Conservation (phyloP, 805 yeast species). For the Sungouiozyma intestinalis region DNA sequence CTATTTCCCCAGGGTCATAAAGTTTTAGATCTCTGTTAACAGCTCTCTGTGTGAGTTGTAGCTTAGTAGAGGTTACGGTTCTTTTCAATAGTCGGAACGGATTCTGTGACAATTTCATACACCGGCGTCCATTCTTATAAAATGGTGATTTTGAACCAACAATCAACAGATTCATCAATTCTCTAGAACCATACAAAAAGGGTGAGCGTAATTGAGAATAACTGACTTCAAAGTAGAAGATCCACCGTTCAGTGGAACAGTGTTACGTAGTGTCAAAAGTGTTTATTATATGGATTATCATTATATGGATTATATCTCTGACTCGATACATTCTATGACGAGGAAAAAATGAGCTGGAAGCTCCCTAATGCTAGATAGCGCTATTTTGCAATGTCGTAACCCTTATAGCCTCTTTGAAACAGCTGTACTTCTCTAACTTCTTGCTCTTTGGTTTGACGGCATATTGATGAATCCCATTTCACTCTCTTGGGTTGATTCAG, state of each 20-base stretch:
- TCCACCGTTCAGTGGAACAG: no score
- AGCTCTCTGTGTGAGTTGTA: conserved; percentile 16
- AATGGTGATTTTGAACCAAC: neutral
- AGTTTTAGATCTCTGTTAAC: conserved; percentile 56
- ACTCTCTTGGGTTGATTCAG: conserved; percentile 50
- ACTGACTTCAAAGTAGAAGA: no score
- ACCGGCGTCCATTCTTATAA: neutral
- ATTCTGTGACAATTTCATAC: neutral
- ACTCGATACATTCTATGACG: no score
- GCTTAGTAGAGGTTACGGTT: neutral
- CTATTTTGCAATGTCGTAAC: conserved; percentile 37
- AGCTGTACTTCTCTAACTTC: conserved; percentile 54
- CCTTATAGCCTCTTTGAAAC: conserved; percentile 47
- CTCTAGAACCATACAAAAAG: neutral
- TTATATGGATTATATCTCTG: no score
- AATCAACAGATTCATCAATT: neutral
- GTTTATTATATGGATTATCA: no score
- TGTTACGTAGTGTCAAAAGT: no score
- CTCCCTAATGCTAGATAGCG: neutral
- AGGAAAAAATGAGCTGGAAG: no score
- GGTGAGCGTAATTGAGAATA: no score
- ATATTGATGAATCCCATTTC: conserved; percentile 57
- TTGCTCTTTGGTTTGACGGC: conserved; percentile 51
- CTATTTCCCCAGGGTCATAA: conserved; percentile 81
- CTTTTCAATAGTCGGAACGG: neutral